These are phyloP conservation scores for Phialocephala subalpina DNA, from an alignment of 2,329 filamentous ascomycete genomes.

Conservation along the genomic window DNA sequence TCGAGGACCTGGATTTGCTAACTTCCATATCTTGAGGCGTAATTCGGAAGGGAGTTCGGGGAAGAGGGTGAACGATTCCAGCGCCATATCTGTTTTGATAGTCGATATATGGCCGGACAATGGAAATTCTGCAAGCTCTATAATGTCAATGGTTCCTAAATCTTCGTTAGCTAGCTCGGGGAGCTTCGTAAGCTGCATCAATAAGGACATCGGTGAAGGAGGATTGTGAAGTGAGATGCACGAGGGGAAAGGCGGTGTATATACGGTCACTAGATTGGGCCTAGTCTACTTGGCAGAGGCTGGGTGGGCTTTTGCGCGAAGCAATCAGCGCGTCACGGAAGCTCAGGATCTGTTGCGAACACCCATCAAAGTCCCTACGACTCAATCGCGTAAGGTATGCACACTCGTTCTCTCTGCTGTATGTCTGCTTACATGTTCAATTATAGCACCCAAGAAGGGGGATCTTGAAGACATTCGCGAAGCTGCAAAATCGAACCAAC, in stretches of 20 bases:
- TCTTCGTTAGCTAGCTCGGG: neutral
- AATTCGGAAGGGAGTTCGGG: constrained; percentile 34
- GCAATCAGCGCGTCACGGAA: too few species aligned
- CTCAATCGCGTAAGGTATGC: neutral
- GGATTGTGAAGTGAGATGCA: neutral
- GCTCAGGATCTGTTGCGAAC: too few species aligned
- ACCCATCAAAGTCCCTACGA: neutral
- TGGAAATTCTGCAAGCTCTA: neutral
- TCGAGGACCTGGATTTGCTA: constrained; percentile 24
- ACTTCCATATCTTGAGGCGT: constrained; percentile 38
- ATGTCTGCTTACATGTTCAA: neutral
- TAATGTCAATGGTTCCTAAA: neutral
- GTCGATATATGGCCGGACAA: neutral
- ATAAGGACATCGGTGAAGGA: neutral
- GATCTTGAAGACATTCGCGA: neutral
- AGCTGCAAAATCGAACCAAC: neutral
- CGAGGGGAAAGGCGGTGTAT: neutral
- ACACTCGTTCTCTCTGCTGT: neutral
- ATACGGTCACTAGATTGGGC: neutral
- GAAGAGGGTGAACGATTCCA: constrained; percentile 33
- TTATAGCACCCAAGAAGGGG: neutral
- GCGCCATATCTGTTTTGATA: neutral
- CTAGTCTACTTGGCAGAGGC: neutral
- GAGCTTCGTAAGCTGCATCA: neutral
- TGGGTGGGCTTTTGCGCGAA: neutral